Evolutionary conservation across 768 basidiomycete genomes (phyloP).

Genomic region (Phanerochaete sordida): DNA sequence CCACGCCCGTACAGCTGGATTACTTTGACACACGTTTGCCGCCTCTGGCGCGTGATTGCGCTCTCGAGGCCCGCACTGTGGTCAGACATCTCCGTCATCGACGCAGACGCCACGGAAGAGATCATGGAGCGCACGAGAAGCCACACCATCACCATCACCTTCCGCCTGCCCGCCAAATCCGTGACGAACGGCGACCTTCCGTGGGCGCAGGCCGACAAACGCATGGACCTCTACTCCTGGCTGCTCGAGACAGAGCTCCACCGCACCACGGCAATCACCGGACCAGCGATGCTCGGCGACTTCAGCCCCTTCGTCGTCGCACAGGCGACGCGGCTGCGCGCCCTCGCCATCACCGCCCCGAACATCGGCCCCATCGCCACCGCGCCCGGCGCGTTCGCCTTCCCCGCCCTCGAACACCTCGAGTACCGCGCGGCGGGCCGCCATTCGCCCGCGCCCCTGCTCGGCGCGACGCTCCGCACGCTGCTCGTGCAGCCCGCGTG

Average conservation of each 20-base stretch:
- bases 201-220: neutral
- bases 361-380: neutral
- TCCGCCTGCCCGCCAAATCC: too few species aligned
- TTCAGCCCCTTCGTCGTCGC: neutral
- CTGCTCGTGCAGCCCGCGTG: neutral
- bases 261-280: neutral
- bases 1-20: constrained; percentile 3
- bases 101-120: neutral
- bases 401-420: neutral
- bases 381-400: neutral
- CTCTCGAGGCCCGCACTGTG: constrained; percentile 8
- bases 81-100: constrained; percentile 7
- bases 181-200: too few species aligned
- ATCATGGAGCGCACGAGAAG: neutral
- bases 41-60: constrained; percentile 8
- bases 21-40: constrained; percentile 13
- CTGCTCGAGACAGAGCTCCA: neutral
- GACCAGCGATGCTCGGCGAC: neutral
- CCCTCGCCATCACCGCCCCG: neutral
- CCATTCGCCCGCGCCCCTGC: neutral
- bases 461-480: neutral
- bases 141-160: neutral
- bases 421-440: neutral
- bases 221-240: neutral
- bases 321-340: neutral